A percentile compares a stretch with the other conserved stretches of the same genome.
Evolutionary conservation across 768 basidiomycete genomes (phyloP).

Genomic region (Ramaria rubella): DNA sequence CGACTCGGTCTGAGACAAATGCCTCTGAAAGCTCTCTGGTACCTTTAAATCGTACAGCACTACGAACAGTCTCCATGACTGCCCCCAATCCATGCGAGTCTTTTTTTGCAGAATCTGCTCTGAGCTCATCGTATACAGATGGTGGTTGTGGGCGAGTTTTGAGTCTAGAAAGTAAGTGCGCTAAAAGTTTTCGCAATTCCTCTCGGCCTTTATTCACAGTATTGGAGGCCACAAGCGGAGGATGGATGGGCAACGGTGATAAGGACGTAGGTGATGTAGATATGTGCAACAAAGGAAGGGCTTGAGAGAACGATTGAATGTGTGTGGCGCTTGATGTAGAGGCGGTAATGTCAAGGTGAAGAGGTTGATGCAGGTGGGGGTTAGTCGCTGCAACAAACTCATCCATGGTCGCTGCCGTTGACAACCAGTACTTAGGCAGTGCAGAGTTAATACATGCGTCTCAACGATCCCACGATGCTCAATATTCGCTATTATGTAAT

Average conservation of each 20-base stretch:
- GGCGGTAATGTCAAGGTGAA: not conserved
- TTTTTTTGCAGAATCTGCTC: slow-evolving; percentile 20
- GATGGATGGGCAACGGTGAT: slow-evolving; percentile 9
- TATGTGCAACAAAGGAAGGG: slow-evolving; percentile 21
- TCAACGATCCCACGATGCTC: too few species aligned
- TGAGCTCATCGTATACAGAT: slow-evolving; percentile 40
- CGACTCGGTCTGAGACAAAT: slow-evolving; percentile 37
- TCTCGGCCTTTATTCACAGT: slow-evolving; percentile 39
- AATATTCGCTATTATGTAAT: too few species aligned
- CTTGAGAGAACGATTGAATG: not conserved
- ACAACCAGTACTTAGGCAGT: not conserved
- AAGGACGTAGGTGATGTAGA: slow-evolving; percentile 23
- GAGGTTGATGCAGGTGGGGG: not conserved
- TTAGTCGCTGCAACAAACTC: not conserved
- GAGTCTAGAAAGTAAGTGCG: slow-evolving; percentile 59
- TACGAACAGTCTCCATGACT: slow-evolving; percentile 39
- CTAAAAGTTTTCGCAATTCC: slow-evolving; percentile 65
- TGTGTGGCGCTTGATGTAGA: not conserved
- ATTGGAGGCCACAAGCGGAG: not conserved
- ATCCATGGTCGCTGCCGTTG: not conserved
- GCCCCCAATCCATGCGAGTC: slow-evolving; percentile 33
- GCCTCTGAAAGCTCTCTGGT: slow-evolving; percentile 5
- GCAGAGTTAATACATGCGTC: too few species aligned
- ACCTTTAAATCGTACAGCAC: slow-evolving; percentile 25
- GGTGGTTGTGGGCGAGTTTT: slow-evolving; percentile 49